Evolutionary conservation across 2,329 filamentous ascomycete species (phyloP), one percentile per base, ranked within the genome.

Genomic region (Diaporthe amygdali): DNA sequence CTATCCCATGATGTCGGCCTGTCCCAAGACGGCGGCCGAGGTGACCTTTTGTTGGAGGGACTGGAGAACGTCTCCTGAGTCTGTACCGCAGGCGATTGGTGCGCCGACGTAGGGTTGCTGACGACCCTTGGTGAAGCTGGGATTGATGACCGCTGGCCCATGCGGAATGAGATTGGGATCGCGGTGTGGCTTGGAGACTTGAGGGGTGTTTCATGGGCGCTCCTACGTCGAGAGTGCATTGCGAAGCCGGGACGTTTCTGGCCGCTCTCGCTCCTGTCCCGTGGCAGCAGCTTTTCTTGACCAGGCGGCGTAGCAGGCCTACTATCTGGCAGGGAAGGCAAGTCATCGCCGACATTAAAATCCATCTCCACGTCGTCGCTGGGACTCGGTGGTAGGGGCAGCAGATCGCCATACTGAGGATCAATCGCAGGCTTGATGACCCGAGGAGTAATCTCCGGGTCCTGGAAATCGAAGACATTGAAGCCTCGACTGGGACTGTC

Each of bases 361-460:
- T 72, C 76, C 69, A 72, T 77, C 73, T 79, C 77, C 32, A 87
- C 88, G 66, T 87, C 87, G 49, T 82, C 83, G 71, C 89, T 86
- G 73, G 85, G 84, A 77, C 89, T 91, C 39, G 90, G 90, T 67
- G 90, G 90, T 47, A 92, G 81, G 46, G 89, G 89, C 70, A 92
- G 85, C 61, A 92, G 81, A 77, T 92, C 90, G 73, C 89, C 88
- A 81, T 90, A 90, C 74, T 89, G 86, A 47, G 90, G 90, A 77
- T 92, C 90, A 76, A 92, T 91, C 74, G 90, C 89, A 74, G 89
- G 89, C 78, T 90, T 90, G 80, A 92, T 87, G 73, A 84, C 83
- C 74, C 89, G 84, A 70, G 86, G 83, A 64, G 84, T 82, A 75
- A 92, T 88, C 75, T 91, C 90, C 22, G 89, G 87, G 59, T 73